Evolutionary conservation across 805 yeast species (phyloP), one percentile per base, ranked within the genome.

Genomic region (Candida awuae): DNA sequence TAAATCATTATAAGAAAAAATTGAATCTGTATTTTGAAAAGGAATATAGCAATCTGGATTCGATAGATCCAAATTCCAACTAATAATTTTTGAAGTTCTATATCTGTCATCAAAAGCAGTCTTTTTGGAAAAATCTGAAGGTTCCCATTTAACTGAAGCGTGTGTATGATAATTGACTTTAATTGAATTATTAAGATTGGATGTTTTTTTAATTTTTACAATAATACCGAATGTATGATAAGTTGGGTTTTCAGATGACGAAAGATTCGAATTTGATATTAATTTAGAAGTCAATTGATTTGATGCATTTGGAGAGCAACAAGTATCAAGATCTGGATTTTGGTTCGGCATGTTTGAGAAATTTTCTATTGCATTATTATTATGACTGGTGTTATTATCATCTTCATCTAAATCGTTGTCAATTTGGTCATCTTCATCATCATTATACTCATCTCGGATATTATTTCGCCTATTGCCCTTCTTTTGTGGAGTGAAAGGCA

Each of bases 221-320:
- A 74, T 64, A 9, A 71, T 66, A 0, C 70, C 76, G 55, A 74
- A 72, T 1, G 75, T 70, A 53, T 73, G 79, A 18, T 72, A 54
- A 2, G 63, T 48, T 3, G 53, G 57, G 26, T 47, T 54, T 38
- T 55, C 60, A 23, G n/a, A n/a, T n/a, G n/a, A n/a, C n/a, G n/a
- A n/a, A n/a, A n/a, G n/a, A n/a, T n/a, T n/a, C n/a, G n/a, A n/a
- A n/a, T n/a, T n/a, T n/a, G n/a, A n/a, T n/a, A n/a, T n/a, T n/a
- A n/a, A n/a, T n/a, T n/a, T n/a, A n/a, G n/a, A n/a, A n/a, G n/a
- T n/a, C n/a, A n/a, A n/a, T n/a, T n/a, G n/a, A n/a, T n/a, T n/a
- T n/a, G n/a, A n/a, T n/a, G n/a, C n/a, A n/a, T n/a, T n/a, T n/a
- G n/a, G n/a, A n/a, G n/a, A n/a, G n/a, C n/a, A n/a, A n/a, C n/a